phyloP scores from a whole-genome alignment of 23 red algal species.

The Gracilaria vermiculophylla region DNA sequence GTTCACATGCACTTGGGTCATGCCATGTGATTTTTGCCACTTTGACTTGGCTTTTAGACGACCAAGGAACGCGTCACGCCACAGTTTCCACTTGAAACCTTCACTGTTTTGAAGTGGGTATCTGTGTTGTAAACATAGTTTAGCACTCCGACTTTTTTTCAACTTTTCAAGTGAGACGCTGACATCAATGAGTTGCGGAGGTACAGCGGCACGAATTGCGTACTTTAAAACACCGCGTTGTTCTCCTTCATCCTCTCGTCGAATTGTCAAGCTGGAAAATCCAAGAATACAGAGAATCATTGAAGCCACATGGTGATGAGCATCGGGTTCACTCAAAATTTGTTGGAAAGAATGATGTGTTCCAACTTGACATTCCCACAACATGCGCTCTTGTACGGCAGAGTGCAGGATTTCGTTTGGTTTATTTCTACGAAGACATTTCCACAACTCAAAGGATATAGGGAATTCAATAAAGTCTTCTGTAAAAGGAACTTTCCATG shows the following conservation, averaged over 20 bases:
- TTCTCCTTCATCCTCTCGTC: neutral
- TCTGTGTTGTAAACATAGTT: neutral
- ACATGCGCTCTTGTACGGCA: slow-evolving; percentile 27
- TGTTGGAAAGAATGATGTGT: neutral
- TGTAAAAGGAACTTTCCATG: neutral
- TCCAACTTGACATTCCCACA: slow-evolving; percentile 59
- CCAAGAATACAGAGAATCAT: slow-evolving; percentile 23
- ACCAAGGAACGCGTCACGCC: slow-evolving; percentile 33
- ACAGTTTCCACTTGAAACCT: slow-evolving; percentile 28
- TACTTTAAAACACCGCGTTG: neutral
- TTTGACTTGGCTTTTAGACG: slow-evolving; percentile 24
- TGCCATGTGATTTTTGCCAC: slow-evolving; percentile 55
- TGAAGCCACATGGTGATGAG: neutral
- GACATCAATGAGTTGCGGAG: neutral
- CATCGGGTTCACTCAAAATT: neutral
- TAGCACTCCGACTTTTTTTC: neutral
- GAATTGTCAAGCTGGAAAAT: neutral
- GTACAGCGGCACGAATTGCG: neutral
- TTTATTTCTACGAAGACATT: neutral
- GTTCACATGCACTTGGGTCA: slow-evolving; percentile 15
- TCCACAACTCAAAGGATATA: slow-evolving; percentile 7
- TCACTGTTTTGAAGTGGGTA: neutral
- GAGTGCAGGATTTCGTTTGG: neutral
- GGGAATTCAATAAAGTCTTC: neutral
- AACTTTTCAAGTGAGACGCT: neutral